Percentiles rank a stretch among this genome's conserved stretches.
phyloP scores from a whole-genome alignment of 208 protist genomes.

The Leishmania aethiopica region DNA sequence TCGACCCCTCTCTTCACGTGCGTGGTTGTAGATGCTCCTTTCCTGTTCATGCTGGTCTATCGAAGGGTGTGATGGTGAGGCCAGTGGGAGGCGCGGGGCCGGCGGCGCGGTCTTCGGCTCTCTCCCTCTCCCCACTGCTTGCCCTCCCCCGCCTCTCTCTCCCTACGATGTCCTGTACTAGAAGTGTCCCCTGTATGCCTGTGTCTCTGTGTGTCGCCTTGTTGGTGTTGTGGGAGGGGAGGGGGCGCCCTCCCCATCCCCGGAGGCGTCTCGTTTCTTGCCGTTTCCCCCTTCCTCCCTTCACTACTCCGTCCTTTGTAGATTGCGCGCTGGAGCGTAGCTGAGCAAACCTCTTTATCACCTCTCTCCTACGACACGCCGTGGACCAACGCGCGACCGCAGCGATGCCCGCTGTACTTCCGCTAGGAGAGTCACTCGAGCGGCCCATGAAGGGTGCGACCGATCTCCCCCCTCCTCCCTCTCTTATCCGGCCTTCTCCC shows the following conservation, averaged over 20 bases:
- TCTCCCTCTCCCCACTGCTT: not conserved
- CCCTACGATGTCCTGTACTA: not conserved
- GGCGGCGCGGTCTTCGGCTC: not conserved
- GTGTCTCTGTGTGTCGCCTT: not conserved
- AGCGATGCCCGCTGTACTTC: not conserved
- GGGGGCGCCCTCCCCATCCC: not conserved
- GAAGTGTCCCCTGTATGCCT: not conserved
- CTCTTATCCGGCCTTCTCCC: not conserved
- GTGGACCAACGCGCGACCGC: not conserved
- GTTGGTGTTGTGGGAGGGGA: not conserved
- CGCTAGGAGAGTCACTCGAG: not conserved
- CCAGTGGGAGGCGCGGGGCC: not conserved
- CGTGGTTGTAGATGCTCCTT: not conserved
- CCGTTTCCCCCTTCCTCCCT: constrained; percentile 15
- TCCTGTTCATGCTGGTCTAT: not conserved
- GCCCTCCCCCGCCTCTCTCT: not conserved
- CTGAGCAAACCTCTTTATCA: not conserved
- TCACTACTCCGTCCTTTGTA: constrained; percentile 18
- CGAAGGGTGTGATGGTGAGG: not conserved
- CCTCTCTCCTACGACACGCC: not conserved
- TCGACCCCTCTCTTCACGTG: not conserved
- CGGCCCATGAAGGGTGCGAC: not conserved
- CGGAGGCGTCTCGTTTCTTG: not conserved
- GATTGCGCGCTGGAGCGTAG: not conserved
- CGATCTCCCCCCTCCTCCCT: not conserved